Percentiles rank a stretch among this genome's conserved stretches.
phyloP scores from a whole-genome alignment of 305 asterid species.

The Fraxinus platypoda region DNA sequence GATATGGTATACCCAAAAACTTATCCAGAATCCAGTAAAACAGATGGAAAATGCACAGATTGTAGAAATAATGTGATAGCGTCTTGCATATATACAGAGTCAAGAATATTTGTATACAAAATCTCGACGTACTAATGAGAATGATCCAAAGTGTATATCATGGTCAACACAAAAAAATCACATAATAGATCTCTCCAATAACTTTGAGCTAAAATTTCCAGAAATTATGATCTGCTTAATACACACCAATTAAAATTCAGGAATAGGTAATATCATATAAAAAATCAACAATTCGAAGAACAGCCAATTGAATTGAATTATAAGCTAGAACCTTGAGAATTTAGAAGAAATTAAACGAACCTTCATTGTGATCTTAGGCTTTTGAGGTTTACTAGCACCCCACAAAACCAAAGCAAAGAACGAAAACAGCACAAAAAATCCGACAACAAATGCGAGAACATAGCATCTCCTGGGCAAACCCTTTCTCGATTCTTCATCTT shows the following conservation, averaged over 20 bases:
- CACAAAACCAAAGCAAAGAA: slow-evolving; percentile 62
- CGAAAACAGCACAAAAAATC: slow-evolving; percentile 54
- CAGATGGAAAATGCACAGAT: not conserved
- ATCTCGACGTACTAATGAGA: not conserved
- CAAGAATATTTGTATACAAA: not conserved
- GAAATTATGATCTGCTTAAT: not conserved
- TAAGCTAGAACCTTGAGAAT: not conserved
- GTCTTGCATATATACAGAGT: not conserved
- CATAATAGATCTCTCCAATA: not conserved
- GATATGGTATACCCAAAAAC: not conserved
- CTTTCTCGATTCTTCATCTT: slow-evolving; percentile 44
- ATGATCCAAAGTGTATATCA: not conserved
- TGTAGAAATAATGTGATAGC: not conserved
- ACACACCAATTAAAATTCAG: not conserved
- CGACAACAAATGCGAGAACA: slow-evolving; percentile 61
- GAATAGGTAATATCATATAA: not conserved
- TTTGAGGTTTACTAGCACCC: slow-evolving; percentile 68
- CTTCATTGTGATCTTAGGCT: slow-evolving; percentile 58
- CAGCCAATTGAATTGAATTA: not conserved
- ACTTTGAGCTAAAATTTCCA: not conserved
- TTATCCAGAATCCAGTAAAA: not conserved
- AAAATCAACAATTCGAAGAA: not conserved
- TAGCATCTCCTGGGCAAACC: slow-evolving; percentile 72
- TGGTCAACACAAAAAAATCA: not conserved
- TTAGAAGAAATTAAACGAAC: slow-evolving; percentile 33